Conservation (phyloP, 2,329 filamentous ascomycete genomes). For the Mariannaea sp. region DNA sequence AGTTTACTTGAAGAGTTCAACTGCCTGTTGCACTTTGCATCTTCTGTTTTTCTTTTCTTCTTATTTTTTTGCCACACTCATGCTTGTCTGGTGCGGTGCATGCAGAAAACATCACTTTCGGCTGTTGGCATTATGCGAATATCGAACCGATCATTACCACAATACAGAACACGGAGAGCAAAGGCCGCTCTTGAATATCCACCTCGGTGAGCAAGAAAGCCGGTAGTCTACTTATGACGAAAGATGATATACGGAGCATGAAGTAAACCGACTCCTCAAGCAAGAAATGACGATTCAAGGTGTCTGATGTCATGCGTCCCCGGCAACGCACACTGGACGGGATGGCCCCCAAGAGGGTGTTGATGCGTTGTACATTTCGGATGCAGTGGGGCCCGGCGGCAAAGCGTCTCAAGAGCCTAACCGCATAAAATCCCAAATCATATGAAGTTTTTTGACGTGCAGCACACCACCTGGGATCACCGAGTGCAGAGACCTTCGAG, state of each 20-base stretch:
- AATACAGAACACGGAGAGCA: not conserved
- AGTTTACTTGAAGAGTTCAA: conserved; percentile 7
- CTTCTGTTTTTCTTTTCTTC: not conserved
- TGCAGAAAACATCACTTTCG: conserved; percentile 4
- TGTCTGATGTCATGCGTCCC: conserved; percentile 17
- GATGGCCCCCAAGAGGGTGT: conserved; percentile 34
- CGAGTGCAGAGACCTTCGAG: not conserved
- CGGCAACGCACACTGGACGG: conserved; percentile 15
- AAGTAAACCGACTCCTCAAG: conserved; percentile 8
- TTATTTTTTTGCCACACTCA: not conserved
- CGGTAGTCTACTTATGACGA: too few species aligned
- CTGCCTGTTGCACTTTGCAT: not conserved
- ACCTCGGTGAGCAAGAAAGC: not conserved
- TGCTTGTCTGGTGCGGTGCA: conserved; percentile 3
- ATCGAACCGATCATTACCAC: not conserved
- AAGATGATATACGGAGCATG: too few species aligned
- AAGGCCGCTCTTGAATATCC: not conserved
- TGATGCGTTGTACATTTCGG: conserved; percentile 55
- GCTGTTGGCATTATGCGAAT: not conserved
- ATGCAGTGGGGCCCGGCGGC: conserved; percentile 47
- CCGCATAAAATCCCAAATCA: conserved; percentile 41
- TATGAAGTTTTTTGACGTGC: conserved; percentile 28
- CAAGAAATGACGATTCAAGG: conserved; percentile 1
- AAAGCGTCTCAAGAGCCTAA: conserved; percentile 57
- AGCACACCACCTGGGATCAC: conserved; percentile 27